Base-by-base conservation (phyloP, 441 rosid species). In the Metrosideros polymorpha region DNA sequence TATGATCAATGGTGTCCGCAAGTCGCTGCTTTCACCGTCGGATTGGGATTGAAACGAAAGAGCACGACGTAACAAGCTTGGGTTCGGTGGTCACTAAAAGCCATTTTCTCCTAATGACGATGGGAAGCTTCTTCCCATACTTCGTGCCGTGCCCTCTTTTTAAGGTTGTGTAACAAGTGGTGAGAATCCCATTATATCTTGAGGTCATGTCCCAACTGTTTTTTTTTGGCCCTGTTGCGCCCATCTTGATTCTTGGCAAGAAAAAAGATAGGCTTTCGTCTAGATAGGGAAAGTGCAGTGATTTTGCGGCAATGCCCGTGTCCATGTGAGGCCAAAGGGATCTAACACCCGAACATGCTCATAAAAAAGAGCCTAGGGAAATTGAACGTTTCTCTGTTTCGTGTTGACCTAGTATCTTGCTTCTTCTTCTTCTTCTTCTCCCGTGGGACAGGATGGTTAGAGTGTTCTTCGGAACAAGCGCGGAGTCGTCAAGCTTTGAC, bases 211-310 rank as follows among this genome's bases (percentile, higher is more conserved):
- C n/a, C 35, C 5, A 7, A 7, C 22, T 4, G 71, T 29, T 29
- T 6, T 57, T 14, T 59, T 29, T 29, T 14, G 30, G n/a, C n/a
- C 35, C 19, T 6, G 22, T 29, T 29, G 5, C 5, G 5, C 5
- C 17, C 6, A 61, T 30, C 12, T 61, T 2, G 42, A 35, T 17
- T 61, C 42, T 4, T 4, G 6, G 75, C 12, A 61, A 61, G 42
- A 61, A 30, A 30, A 30, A 29, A 9, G 39, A 30, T 61, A 17
- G 10, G 42, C 75, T 32, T 32, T 61, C 75, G 9, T 4, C 24
- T 8, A 17, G 3, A 8, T 2, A 14, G 19, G 35, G 1, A 29
- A 59, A 59, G 18, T 0, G 6, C 5, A 8, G 19, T 0, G 5
- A 15, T 59, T 29, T 59, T 55, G 5, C 24, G 59, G 59, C 59